phyloP scores from a whole-genome alignment of 371 early-diverging fungal genomes.

The Mucor sp. region DNA sequence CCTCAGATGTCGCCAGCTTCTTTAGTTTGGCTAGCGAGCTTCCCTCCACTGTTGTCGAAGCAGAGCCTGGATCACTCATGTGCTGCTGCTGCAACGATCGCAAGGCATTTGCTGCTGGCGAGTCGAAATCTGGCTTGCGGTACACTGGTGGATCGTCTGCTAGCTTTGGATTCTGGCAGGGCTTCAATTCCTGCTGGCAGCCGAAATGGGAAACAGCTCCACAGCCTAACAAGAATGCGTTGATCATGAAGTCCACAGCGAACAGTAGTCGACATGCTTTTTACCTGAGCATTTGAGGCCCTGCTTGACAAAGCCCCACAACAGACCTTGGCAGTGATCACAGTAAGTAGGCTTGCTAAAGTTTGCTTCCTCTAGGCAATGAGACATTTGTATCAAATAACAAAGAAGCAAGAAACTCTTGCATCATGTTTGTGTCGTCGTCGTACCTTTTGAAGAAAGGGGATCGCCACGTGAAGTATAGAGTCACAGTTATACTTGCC shows the following conservation, averaged over 20 bases:
- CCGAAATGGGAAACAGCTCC: conserved; percentile 13
- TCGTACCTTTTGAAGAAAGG: not conserved
- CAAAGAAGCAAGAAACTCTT: conserved; percentile 7
- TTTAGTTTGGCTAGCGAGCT: conserved; percentile 4
- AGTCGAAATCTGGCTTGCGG: conserved; percentile 7
- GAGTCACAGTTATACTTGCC: too few relatives aligned
- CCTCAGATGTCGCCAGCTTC: conserved; percentile 22
- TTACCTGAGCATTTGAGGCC: conserved; percentile 24
- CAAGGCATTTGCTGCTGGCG: conserved; percentile 31
- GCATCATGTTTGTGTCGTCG: not conserved
- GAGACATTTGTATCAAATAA: conserved; percentile 8
- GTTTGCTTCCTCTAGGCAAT: conserved; percentile 19
- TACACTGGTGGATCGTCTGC: conserved; percentile 1
- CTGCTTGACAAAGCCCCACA: conserved; percentile 31
- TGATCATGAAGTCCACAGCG: too few relatives aligned
- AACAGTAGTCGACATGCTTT: too few relatives aligned
- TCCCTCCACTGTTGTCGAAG: not conserved
- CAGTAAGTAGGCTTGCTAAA: conserved; percentile 26
- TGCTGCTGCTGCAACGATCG: conserved; percentile 26
- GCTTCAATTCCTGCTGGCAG: conserved; percentile 8
- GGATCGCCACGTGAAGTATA: conserved; percentile 8
- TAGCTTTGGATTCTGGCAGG: conserved; percentile 4
- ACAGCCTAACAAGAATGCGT: conserved; percentile 10
- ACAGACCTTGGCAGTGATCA: conserved; percentile 24
- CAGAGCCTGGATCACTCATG: not conserved